Conservation (phyloP, 805 yeast species). For the Candida ascalaphidarum region DNA sequence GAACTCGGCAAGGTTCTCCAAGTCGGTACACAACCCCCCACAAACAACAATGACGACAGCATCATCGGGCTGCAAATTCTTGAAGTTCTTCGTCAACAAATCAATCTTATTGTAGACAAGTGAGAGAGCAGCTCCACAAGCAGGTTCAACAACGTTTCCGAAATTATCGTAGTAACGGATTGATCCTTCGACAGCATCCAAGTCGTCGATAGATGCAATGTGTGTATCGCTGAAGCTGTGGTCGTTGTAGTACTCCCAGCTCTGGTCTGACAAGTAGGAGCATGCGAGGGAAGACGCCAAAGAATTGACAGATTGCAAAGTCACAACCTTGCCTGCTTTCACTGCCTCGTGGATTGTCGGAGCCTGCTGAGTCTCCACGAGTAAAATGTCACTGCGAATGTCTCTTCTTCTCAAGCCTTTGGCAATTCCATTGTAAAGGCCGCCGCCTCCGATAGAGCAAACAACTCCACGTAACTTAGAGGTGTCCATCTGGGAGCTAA, state of each 20-base stretch:
- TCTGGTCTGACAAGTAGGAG: conserved; percentile 41
- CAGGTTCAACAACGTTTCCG: conserved; percentile 54
- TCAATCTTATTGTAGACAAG: conserved; percentile 34
- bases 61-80: conserved; percentile 25
- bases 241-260: conserved; percentile 32
- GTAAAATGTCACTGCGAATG: conserved; percentile 25
- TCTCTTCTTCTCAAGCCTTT: conserved; percentile 30
- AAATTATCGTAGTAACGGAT: conserved; percentile 42
- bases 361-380: conserved; percentile 54
- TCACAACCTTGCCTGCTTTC: conserved; percentile 34
- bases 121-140: conserved; percentile 64
- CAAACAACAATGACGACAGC: conserved; percentile 50
- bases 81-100: conserved; percentile 14
- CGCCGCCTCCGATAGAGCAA: conserved; percentile 54
- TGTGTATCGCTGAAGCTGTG: conserved; percentile 8
- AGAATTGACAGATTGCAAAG: conserved; percentile 38
- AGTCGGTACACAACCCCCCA: conserved; percentile 28
- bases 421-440: conserved; percentile 44
- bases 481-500: conserved; percentile 18
- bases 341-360: conserved; percentile 50
- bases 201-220: conserved; percentile 33
- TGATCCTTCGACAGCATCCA: conserved; percentile 48
- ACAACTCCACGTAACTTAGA: conserved; percentile 34
- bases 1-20: conserved; percentile 7
- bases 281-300: conserved; percentile 63